These are phyloP conservation scores for Corymbia citriodora DNA, from an alignment of 441 rosid genomes.

Conservation along the genomic window DNA sequence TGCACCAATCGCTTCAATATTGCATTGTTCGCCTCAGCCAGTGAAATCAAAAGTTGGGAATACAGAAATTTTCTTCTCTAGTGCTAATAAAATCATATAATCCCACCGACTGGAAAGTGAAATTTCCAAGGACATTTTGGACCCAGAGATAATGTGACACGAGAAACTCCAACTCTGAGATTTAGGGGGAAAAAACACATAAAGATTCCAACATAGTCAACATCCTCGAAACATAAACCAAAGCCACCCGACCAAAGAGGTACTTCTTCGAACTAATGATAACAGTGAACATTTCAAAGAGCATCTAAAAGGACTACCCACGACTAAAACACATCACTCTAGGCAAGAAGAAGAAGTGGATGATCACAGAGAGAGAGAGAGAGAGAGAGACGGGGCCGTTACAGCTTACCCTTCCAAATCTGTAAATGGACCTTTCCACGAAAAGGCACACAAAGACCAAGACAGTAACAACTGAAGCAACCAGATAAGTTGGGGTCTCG, in stretches of 20 bases:
- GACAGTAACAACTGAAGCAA: slow-evolving; percentile 80
- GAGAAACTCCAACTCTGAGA: background rate
- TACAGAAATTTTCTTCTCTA: background rate
- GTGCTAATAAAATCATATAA: background rate
- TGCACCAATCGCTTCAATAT: background rate
- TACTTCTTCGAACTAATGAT: background rate
- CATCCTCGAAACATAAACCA: background rate
- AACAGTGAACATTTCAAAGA: background rate
- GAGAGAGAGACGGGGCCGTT: background rate
- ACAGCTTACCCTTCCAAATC: slow-evolving; percentile 71
- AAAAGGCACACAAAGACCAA: slow-evolving; percentile 77
- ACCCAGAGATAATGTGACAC: background rate
- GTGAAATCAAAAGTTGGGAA: background rate
- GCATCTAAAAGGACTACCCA: background rate
- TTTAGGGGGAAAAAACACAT: background rate
- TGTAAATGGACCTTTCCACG: slow-evolving; percentile 76
- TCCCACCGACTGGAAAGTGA: background rate
- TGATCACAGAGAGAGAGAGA: background rate
- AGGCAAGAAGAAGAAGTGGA: background rate
- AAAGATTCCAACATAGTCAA: background rate
- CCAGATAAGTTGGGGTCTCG: slow-evolving; percentile 92
- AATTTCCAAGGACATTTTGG: background rate
- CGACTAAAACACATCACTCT: background rate
- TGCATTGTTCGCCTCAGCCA: background rate
- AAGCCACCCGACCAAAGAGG: background rate